Evolutionary conservation across 768 basidiomycete genomes (phyloP), one percentile per base, ranked within the genome.

Genomic region (Suillus hirtellus): DNA sequence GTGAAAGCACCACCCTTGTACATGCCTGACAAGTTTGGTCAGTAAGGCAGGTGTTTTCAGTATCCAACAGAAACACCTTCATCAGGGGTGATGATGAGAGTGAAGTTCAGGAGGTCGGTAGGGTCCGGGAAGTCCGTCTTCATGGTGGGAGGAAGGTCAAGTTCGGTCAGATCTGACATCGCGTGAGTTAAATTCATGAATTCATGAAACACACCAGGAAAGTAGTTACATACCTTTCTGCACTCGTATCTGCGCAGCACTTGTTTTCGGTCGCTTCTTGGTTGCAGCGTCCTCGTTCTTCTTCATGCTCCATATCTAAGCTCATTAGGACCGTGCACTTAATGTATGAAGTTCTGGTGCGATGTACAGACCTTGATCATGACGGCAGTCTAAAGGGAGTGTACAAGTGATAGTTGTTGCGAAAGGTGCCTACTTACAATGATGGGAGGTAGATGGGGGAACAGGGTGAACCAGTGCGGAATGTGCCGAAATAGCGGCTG

Each of bases 241-340:
- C n/a, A 99, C 96, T 63, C 97, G 87, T 75, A 99, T 92, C 78
- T 98, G 96, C 35, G 97, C 97, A 17, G 97, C 96, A 72, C 93
- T 94, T 52, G 95, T 97, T 87, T 96, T 98, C 50, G 97, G 97
- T 84, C 91, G 93, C 87, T 88, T 96, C 91, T 95, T 98, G 7
- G 93, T 89, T 61, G 95, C 95, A 62, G 93, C 93, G 72, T 99
- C 94, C 82, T 98, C 95, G 71, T 90, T 93, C 89, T 99, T 99
- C 89, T 99, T 99, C 91, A 99, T 95, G 68, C 89, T 93, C 91
- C 97, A 98, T 72, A 99, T 98, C 97, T 99, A 67, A 40, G 38
- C 34, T 40, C 52, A 27, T 43, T 38, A 17, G 34, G 21, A 42
- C 8, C 42, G 60, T 68, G 42, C 64, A 61, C 27, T 53, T 52